These are phyloP conservation scores for Tilletiaria anomala DNA, from an alignment of 1,284 basidiomycete species.

Conservation along the genomic window DNA sequence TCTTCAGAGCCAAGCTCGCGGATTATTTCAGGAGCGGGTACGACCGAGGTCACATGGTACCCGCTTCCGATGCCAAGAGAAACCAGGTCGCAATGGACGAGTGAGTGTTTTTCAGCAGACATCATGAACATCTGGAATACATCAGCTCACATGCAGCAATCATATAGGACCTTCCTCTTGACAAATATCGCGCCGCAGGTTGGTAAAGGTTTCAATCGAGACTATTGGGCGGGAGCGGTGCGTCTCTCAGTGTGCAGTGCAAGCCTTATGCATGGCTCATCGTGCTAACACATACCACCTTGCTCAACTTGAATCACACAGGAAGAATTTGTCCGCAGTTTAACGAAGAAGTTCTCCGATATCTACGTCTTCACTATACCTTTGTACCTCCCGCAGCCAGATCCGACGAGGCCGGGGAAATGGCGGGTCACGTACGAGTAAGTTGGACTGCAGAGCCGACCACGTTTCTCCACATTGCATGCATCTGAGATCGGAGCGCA, in stretches of 20 bases:
- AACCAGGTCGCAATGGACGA: constrained; percentile 88
- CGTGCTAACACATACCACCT: no score
- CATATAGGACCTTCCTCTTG: constrained; percentile 81
- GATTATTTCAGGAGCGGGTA: constrained; percentile 78
- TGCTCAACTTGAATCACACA: no score
- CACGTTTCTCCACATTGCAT: no score
- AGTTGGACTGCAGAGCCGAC: no score
- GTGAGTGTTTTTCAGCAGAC: background rate
- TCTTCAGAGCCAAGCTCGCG: constrained; percentile 69
- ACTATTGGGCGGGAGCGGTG: constrained; percentile 50
- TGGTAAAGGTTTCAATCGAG: constrained; percentile 89
- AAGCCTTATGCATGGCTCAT: no score
- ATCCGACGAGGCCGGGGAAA: constrained; percentile 62
- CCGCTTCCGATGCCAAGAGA: constrained; percentile 91
- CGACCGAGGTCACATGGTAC: constrained; percentile 88
- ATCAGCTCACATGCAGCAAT: no score
- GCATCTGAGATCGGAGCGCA: no score
- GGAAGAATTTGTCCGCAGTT: constrained; percentile 82
- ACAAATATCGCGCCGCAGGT: constrained; percentile 98
- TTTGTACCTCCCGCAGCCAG: constrained; percentile 76
- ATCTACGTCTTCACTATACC: constrained; percentile 97
- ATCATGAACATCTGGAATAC: no score
- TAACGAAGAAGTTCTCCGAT: constrained; percentile 73
- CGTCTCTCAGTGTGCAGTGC: no score
- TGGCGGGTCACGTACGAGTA: constrained; percentile 65